These are phyloP conservation scores for Aspergillus nidulans DNA, from an alignment of 495 filamentous ascomycete genomes.

Conservation along the genomic window DNA sequence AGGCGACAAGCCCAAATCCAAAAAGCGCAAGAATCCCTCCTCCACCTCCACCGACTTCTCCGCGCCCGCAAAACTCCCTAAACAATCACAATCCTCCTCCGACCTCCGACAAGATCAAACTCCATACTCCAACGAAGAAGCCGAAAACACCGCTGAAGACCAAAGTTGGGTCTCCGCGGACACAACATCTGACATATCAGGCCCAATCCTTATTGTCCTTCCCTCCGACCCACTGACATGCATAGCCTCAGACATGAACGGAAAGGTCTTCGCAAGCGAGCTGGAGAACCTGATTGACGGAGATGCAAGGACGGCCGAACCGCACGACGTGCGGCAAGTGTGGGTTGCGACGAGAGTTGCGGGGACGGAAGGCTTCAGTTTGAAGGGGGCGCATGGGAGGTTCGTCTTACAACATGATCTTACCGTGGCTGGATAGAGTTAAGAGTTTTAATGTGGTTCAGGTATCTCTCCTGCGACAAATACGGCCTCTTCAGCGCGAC, in stretches of 20 bases:
- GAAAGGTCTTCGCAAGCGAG: conserved; percentile 72
- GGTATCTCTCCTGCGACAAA: conserved; percentile 78
- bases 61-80: conserved; percentile 32
- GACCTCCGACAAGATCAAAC: conserved; percentile 1
- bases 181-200: conserved; percentile 65
- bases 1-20: conserved; percentile 74
- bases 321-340: conserved; percentile 90
- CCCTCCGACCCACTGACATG: conserved; percentile 63
- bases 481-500: conserved; percentile 73
- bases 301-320: conserved; percentile 76
- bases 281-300: conserved; percentile 81
- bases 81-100: conserved; percentile 33
- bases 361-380: conserved; percentile 73
- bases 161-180: conserved; percentile 92
- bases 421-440: no score
- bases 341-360: conserved; percentile 86
- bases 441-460: conserved; percentile 14
- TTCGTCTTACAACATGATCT: no score
- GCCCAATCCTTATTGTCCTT: conserved; percentile 77
- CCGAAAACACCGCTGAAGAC: conserved; percentile 53
- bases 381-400: conserved; percentile 86
- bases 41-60: conserved; percentile 22
- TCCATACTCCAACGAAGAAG: neutral
- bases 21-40: conserved; percentile 70
- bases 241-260: conserved; percentile 77